phyloP scores from a whole-genome alignment of 2,329 filamentous ascomycete genomes.

The Exophiala mesophila region DNA sequence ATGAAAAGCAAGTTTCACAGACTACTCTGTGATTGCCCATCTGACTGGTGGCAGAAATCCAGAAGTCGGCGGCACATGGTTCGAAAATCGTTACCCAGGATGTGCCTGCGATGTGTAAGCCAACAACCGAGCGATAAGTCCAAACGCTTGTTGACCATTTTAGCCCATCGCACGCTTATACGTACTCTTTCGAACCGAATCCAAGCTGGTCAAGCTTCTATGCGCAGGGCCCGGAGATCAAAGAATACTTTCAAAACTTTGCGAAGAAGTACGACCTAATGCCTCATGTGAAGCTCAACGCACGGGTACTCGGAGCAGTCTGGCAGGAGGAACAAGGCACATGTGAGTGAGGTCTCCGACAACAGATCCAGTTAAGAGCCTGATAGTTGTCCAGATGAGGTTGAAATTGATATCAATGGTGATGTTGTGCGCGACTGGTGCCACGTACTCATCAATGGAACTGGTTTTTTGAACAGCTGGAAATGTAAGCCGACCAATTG shows the following conservation, averaged over 20 bases:
- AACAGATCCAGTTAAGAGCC: not conserved
- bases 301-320: slow-evolving; percentile 1
- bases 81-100: slow-evolving; percentile 38
- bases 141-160: no score
- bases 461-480: slow-evolving; percentile 39
- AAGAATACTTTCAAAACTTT: slow-evolving; percentile 27
- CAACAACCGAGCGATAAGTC: no score
- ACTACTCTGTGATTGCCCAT: slow-evolving; percentile 6
- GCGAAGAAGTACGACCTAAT: slow-evolving; percentile 21
- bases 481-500: slow-evolving; percentile 33
- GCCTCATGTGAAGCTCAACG: slow-evolving; percentile 4
- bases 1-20: slow-evolving; percentile 34
- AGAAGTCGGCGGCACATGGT: slow-evolving; percentile 38
- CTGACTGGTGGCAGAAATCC: slow-evolving; percentile 24
- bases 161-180: slow-evolving; percentile 22
- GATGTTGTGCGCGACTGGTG: slow-evolving; percentile 22
- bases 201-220: slow-evolving; percentile 25
- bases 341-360: slow-evolving; percentile 3
- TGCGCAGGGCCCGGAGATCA: slow-evolving; percentile 26
- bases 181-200: slow-evolving; percentile 22
- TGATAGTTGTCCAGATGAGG: slow-evolving; percentile 2
- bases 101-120: slow-evolving; percentile 15
- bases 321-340: slow-evolving; percentile 12
- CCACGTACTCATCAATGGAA: slow-evolving; percentile 35
- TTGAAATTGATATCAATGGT: slow-evolving; percentile 5